A percentile compares a stretch with the other conserved stretches of the same genome.
These are phyloP conservation scores for Dendrostoma leiphaemia DNA, from an alignment of 2,329 filamentous ascomycete species.

Conservation along the genomic window DNA sequence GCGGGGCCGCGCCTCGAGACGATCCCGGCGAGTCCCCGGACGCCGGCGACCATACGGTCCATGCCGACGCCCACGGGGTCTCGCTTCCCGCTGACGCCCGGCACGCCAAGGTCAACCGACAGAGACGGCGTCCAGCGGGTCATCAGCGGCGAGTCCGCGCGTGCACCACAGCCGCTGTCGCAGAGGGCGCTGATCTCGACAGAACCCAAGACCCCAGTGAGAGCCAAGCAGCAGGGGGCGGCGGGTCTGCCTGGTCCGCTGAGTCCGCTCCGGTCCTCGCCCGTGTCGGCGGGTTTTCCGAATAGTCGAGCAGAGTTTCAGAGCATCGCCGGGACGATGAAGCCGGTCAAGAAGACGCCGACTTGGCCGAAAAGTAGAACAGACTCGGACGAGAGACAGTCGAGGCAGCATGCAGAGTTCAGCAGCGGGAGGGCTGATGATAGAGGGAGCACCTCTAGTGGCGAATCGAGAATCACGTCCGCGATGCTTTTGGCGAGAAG, in stretches of 20 bases:
- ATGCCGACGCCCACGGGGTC: neutral
- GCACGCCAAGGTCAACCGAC: neutral
- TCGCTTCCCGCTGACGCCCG: neutral
- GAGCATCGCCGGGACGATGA: neutral
- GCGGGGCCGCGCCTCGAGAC: neutral
- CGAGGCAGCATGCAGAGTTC: neutral
- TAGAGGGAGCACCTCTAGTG: neutral
- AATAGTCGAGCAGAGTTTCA: neutral
- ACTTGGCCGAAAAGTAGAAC: neutral
- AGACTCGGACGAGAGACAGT: neutral
- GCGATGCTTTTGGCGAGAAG: neutral
- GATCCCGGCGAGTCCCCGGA: neutral
- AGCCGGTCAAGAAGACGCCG: neutral
- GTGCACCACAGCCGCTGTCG: slow-evolving; percentile 11
- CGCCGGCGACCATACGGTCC: neutral
- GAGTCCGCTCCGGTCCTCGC: slow-evolving; percentile 1
- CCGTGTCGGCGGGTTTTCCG: neutral
- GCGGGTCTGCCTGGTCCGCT: neutral
- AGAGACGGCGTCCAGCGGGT: neutral
- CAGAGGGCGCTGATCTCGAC: slow-evolving; percentile 11
- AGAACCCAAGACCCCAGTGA: neutral
- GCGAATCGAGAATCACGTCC: neutral
- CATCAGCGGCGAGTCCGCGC: slow-evolving; percentile 1
- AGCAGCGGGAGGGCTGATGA: neutral
- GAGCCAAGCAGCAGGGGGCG: neutral